Percentiles rank a stretch among this genome's conserved stretches.
These are phyloP conservation scores for Pachysandra terminalis DNA, from an alignment of 164 flowering plant genomes.

Conservation along the genomic window DNA sequence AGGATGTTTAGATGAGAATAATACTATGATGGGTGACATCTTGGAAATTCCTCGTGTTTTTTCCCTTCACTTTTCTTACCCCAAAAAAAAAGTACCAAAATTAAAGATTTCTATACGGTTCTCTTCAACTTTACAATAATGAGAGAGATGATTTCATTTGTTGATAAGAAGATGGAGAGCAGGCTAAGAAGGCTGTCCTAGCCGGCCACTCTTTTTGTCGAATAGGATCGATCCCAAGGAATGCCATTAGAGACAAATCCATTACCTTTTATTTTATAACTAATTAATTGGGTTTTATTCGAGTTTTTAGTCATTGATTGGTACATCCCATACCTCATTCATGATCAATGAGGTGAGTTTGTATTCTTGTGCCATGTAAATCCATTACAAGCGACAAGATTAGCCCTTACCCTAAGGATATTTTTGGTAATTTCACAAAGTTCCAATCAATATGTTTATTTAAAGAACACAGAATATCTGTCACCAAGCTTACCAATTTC, in stretches of 20 bases:
- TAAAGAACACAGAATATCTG: neutral
- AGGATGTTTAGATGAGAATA: no score
- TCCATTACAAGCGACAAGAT: constrained; percentile 26
- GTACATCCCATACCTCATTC: constrained; percentile 17
- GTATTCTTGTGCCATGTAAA: constrained; percentile 27
- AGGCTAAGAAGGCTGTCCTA: constrained; percentile 47
- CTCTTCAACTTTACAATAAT: neutral
- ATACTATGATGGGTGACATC: no score
- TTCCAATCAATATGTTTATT: neutral
- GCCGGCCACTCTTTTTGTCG: constrained; percentile 67
- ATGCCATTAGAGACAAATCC: constrained; percentile 29
- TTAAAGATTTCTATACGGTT: neutral
- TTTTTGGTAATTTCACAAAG: neutral
- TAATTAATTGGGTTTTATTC: constrained; percentile 14
- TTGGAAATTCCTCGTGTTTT: no score
- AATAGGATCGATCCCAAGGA: constrained; percentile 21
- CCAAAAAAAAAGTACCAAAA: no score
- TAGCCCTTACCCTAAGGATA: neutral
- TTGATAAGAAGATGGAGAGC: constrained; percentile 23
- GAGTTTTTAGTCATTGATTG: constrained; percentile 33
- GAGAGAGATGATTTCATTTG: neutral
- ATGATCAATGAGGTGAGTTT: constrained; percentile 10
- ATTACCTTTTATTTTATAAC: constrained; percentile 8
- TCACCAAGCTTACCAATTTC: neutral
- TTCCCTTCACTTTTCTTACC: no score